These are phyloP conservation scores for Trichoderma polysporum DNA, from an alignment of 2,329 filamentous ascomycete species.

Conservation along the genomic window DNA sequence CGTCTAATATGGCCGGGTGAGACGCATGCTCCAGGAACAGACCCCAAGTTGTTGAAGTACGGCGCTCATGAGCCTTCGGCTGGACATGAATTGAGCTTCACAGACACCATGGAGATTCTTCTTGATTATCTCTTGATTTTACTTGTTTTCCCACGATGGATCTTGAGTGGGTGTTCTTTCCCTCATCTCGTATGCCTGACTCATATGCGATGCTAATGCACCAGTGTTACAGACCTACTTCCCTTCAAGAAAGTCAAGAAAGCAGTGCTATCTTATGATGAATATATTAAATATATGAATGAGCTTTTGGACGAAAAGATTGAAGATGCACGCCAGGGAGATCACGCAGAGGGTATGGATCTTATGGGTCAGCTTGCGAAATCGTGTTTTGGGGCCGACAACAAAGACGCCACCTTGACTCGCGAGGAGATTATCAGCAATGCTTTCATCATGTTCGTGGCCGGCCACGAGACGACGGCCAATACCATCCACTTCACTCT, in stretches of 20 bases:
- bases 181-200: background rate
- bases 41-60: conserved; percentile 50
- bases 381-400: conserved; percentile 35
- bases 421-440: conserved; percentile 71
- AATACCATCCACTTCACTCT: conserved; percentile 72
- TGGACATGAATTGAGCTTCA: conserved; percentile 65
- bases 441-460: conserved; percentile 66
- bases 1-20: conserved; percentile 63
- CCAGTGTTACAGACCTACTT: conserved; percentile 37
- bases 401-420: conserved; percentile 43
- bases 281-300: conserved; percentile 69
- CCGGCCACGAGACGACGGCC: conserved; percentile 79
- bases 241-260: conserved; percentile 53
- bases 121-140: conserved; percentile 64
- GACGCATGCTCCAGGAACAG: conserved; percentile 42
- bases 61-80: conserved; percentile 44
- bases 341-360: conserved; percentile 50
- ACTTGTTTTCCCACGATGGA: conserved; percentile 57
- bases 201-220: background rate
- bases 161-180: conserved; percentile 46
- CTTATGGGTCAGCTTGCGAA: conserved; percentile 52
- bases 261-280: conserved; percentile 55
- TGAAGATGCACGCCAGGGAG: conserved; percentile 39
- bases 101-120: conserved; percentile 58
- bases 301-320: conserved; percentile 65